Percentiles rank a stretch among this genome's conserved stretches.
phyloP scores from a whole-genome alignment of 306 rosid species.

The Neltuma alba region DNA sequence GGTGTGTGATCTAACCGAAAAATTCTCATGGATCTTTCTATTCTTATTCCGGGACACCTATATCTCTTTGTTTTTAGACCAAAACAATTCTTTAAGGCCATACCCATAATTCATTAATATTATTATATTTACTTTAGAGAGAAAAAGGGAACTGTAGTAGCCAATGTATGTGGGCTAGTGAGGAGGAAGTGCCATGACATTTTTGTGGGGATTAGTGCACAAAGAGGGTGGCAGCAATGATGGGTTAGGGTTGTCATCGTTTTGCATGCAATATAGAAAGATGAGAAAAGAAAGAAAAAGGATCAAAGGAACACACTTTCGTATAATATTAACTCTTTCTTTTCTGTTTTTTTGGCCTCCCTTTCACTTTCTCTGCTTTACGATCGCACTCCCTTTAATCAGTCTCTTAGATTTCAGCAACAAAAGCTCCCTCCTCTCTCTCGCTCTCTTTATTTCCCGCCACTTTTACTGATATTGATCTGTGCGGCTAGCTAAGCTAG shows the following conservation, averaged over 20 bases:
- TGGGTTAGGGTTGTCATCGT: conserved; percentile 62
- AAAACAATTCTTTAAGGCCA: conserved; percentile 6
- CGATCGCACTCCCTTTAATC: conserved; percentile 65
- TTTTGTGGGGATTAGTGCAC: conserved; percentile 75
- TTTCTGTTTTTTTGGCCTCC: conserved; percentile 14
- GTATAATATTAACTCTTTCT: conserved; percentile 34
- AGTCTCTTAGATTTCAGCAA: conserved; percentile 80
- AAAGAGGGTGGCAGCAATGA: conserved; percentile 76
- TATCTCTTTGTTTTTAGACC: neutral
- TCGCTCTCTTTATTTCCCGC: neutral
- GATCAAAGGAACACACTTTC: conserved; percentile 45
- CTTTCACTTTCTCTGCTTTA: conserved; percentile 61
- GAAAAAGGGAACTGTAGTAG: neutral
- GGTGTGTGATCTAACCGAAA: conserved; percentile 32
- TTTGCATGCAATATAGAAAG: conserved; percentile 64
- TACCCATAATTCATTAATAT: conserved; percentile 1
- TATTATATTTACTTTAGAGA: neutral
- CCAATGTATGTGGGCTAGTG: conserved; percentile 17
- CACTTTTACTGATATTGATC: conserved; percentile 34
- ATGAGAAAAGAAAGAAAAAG: conserved; percentile 36
- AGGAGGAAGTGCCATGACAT: conserved; percentile 34
- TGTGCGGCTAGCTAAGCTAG: conserved; percentile 11
- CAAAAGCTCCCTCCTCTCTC: conserved; percentile 43
- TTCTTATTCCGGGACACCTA: conserved; percentile 35
- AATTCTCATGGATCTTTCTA: conserved; percentile 30